Evolutionary conservation across 2,329 filamentous ascomycete genomes (phyloP).

Genomic region (Phyllosticta citriasiana): DNA sequence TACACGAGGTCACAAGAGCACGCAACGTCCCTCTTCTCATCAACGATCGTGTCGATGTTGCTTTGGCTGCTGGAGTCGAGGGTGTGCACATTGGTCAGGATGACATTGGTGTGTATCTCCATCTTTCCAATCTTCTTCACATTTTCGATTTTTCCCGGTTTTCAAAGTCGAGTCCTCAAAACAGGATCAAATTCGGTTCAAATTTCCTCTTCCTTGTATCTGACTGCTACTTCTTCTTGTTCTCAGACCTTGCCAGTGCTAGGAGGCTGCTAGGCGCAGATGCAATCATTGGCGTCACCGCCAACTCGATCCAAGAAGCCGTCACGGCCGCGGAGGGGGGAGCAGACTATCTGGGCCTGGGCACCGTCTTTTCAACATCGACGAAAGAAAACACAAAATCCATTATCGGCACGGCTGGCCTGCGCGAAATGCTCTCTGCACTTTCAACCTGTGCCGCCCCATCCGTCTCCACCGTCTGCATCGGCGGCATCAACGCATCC

Average conservation of each 20-base stretch:
- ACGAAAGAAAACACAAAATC: constrained; percentile 84
- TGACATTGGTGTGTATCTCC: constrained; percentile 56
- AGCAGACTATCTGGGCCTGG: constrained; percentile 86
- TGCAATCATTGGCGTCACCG: constrained; percentile 82
- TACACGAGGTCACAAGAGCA: constrained; percentile 61
- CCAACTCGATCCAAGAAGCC: constrained; percentile 65
- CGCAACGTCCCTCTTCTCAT: constrained; percentile 73
- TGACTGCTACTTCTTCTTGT: too few species aligned
- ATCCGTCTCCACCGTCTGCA: constrained; percentile 55
- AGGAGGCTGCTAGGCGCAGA: constrained; percentile 61
- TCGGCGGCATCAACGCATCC: constrained; percentile 72
- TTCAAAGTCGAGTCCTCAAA: background rate
- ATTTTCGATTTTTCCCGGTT: background rate
- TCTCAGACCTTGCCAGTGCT: constrained; percentile 54
- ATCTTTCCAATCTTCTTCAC: background rate
- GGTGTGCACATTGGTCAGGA: constrained; percentile 94
- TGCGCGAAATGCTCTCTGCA: constrained; percentile 53
- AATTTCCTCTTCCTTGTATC: background rate
- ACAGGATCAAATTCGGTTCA: background rate
- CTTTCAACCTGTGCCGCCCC: constrained; percentile 39
- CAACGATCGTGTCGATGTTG: constrained; percentile 88
- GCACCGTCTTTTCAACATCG: constrained; percentile 75
- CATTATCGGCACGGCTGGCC: constrained; percentile 64
- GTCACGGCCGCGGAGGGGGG: constrained; percentile 59
- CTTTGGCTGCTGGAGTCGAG: constrained; percentile 73